Evolutionary conservation across 306 rosid species (phyloP).

Genomic region (Mimosa pudica): DNA sequence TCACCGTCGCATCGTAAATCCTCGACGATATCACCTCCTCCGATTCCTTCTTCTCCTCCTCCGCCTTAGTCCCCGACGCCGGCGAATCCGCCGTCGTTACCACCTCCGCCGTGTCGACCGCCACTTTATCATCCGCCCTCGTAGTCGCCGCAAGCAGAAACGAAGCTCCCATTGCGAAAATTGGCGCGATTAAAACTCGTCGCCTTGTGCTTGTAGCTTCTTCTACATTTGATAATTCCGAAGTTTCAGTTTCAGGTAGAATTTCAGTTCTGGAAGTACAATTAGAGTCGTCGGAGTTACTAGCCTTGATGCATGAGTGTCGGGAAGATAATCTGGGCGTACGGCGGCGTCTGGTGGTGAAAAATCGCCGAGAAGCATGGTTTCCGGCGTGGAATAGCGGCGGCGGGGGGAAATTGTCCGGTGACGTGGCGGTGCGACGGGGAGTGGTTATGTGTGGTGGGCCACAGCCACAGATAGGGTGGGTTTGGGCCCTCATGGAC

Average conservation of each 20-base stretch:
- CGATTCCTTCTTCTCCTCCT: slow-evolving; percentile 39
- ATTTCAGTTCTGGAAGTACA: background rate
- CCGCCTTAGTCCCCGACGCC: slow-evolving; percentile 34
- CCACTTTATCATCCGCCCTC: slow-evolving; percentile 56
- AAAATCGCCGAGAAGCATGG: slow-evolving; percentile 31
- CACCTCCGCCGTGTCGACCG: slow-evolving; percentile 28
- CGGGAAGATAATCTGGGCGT: slow-evolving; percentile 31
- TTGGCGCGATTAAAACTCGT: slow-evolving; percentile 58
- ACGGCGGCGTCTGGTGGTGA: slow-evolving; percentile 41
- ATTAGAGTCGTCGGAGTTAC: slow-evolving; percentile 24
- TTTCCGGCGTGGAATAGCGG: slow-evolving; percentile 20
- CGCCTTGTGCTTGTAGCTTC: slow-evolving; percentile 49
- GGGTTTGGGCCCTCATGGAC: slow-evolving; percentile 54
- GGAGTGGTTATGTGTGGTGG: slow-evolving; percentile 38
- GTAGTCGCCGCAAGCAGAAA: slow-evolving; percentile 56
- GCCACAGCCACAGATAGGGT: slow-evolving; percentile 42
- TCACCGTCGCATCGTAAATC: slow-evolving; percentile 84
- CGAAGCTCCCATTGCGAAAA: slow-evolving; percentile 66
- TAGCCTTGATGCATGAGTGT: slow-evolving; percentile 32
- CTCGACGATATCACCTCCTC: slow-evolving; percentile 75
- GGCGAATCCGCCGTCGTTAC: slow-evolving; percentile 4
- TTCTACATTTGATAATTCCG: background rate
- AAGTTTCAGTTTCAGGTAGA: slow-evolving; percentile 16
- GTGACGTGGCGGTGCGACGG: slow-evolving; percentile 24
- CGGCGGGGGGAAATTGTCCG: slow-evolving; percentile 25